These are phyloP conservation scores for Pyrus pyrifolia DNA, from an alignment of 306 rosid species.

Conservation along the genomic window DNA sequence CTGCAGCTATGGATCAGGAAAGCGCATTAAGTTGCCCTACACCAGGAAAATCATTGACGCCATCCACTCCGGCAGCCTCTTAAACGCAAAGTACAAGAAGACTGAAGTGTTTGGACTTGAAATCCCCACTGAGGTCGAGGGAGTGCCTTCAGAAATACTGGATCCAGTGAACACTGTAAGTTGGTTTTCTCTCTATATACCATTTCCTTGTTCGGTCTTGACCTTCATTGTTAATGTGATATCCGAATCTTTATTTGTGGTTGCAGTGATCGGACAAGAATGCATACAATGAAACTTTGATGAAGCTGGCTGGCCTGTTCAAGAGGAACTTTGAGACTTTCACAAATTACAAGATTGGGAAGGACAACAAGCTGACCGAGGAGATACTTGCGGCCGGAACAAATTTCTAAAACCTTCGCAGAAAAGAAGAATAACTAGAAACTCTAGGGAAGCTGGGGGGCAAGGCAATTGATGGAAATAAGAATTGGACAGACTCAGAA, in stretches of 20 bases:
- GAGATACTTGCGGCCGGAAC: slow-evolving; percentile 90
- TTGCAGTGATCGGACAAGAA: slow-evolving; percentile 68
- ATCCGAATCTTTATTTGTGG: not conserved
- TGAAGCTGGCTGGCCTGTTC: slow-evolving; percentile 65
- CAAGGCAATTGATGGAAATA: not conserved
- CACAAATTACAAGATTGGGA: slow-evolving; percentile 58
- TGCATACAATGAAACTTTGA: slow-evolving; percentile 47
- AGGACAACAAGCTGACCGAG: slow-evolving; percentile 47
- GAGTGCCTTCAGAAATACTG: slow-evolving; percentile 72
- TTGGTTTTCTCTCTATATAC: not conserved
- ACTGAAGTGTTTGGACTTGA: slow-evolving; percentile 71
- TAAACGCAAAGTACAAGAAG: slow-evolving; percentile 40
- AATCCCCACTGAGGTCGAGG: slow-evolving; percentile 62
- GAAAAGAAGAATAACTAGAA: not conserved
- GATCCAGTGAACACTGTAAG: slow-evolving; percentile 69
- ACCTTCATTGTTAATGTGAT: not conserved
- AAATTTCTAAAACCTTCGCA: slow-evolving; percentile 5
- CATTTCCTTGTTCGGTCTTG: not conserved
- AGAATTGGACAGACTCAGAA: not conserved
- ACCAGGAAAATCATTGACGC: slow-evolving; percentile 78
- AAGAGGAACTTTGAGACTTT: slow-evolving; percentile 69
- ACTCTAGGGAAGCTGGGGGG: not conserved
- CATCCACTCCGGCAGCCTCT: slow-evolving; percentile 71
- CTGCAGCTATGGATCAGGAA: slow-evolving; percentile 64
- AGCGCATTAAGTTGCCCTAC: slow-evolving; percentile 59